Percentiles rank a stretch among this genome's conserved stretches.
Evolutionary conservation across 2,329 filamentous ascomycete species (phyloP).

Genomic region (Leptographium lundbergii): DNA sequence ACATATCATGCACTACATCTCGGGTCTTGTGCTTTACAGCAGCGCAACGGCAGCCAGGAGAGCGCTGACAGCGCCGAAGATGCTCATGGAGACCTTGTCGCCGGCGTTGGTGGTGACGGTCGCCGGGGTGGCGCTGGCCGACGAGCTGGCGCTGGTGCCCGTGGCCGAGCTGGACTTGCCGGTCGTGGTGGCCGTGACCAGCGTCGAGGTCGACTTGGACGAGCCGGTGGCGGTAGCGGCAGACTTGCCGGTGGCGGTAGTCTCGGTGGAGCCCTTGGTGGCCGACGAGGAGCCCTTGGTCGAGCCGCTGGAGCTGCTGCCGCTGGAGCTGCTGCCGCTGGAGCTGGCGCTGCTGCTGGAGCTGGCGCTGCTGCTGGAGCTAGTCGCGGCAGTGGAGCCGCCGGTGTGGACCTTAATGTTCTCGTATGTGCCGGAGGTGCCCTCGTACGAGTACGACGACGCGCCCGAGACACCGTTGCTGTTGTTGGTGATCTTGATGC

Average conservation of each 20-base stretch:
- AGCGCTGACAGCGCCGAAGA: slow-evolving; percentile 15
- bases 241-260: slow-evolving; percentile 11
- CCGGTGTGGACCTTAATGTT: slow-evolving; percentile 38
- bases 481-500: slow-evolving; percentile 40
- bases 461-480: slow-evolving; percentile 34
- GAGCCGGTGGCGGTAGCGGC: slow-evolving; percentile 17
- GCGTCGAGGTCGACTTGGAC: neutral
- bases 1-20: neutral
- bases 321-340: slow-evolving; percentile 14
- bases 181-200: slow-evolving; percentile 15
- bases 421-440: slow-evolving; percentile 33
- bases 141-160: neutral
- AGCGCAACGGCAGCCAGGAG: slow-evolving; percentile 15
- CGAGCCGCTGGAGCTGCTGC: slow-evolving; percentile 14
- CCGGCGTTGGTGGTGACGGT: slow-evolving; percentile 19
- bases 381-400: slow-evolving; percentile 9
- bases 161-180: slow-evolving; percentile 17
- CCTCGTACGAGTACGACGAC: slow-evolving; percentile 39
- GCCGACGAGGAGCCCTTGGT: slow-evolving; percentile 11
- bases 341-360: slow-evolving; percentile 13
- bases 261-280: neutral
- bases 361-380: neutral
- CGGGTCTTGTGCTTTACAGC: slow-evolving; percentile 11
- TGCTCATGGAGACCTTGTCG: slow-evolving; percentile 11
- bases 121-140: slow-evolving; percentile 7